These are phyloP conservation scores for Camellia oleifera DNA, from an alignment of 179 eudicot genomes.

Conservation along the genomic window DNA sequence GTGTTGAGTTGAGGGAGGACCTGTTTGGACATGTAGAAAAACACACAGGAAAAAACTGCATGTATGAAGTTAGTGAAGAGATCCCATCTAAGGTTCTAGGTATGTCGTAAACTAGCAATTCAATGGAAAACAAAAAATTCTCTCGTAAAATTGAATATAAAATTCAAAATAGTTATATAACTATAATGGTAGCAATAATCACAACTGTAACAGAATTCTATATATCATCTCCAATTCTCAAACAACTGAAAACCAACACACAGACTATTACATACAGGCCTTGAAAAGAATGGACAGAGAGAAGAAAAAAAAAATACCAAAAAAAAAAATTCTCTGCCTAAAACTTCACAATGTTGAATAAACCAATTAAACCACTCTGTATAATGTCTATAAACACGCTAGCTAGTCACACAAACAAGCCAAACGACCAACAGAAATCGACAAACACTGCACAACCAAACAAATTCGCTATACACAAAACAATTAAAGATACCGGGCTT, in stretches of 20 bases:
- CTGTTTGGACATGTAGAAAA: too few species aligned
- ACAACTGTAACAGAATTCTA: constrained; percentile 10
- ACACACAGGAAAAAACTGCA: too few species aligned
- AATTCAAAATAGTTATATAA: not conserved
- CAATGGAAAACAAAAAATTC: too few species aligned
- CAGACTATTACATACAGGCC: constrained; percentile 1
- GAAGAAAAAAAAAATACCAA: not conserved
- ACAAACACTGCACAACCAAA: constrained; percentile 2
- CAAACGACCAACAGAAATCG: not conserved
- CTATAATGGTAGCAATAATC: not conserved
- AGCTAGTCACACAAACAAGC: constrained; percentile 10
- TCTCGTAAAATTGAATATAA: too few species aligned
- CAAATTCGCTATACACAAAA: constrained; percentile 5
- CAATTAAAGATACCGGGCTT: not conserved
- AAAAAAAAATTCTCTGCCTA: not conserved
- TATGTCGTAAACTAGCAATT: not conserved
- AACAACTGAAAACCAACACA: constrained; percentile 13
- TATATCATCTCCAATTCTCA: constrained; percentile 2
- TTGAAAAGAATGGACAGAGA: not conserved
- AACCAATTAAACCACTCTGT: constrained; percentile 10
- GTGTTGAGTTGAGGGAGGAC: too few species aligned
- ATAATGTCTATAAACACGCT: constrained; percentile 7
- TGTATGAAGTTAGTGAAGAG: too few species aligned
- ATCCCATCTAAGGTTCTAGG: not conserved
- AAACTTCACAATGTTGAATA: not conserved